These are phyloP conservation scores for Pyracantha coccinea DNA, from an alignment of 331 rosid species.

Conservation along the genomic window DNA sequence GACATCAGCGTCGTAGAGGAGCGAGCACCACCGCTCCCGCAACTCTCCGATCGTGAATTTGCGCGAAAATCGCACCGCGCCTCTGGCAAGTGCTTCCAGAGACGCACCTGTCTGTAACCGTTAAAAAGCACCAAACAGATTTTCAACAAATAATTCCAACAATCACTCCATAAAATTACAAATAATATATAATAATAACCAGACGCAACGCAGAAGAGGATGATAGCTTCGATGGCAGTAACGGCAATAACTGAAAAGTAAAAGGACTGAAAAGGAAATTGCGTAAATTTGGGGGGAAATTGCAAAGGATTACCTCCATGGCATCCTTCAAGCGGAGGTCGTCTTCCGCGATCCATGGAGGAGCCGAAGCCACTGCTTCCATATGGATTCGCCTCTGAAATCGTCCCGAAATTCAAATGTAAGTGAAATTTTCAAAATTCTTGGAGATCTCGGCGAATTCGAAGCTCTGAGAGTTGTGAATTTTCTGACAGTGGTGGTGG, in stretches of 20 bases:
- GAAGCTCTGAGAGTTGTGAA: neutral
- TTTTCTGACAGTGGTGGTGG: neutral
- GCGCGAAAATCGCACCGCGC: constrained; percentile 72
- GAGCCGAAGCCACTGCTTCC: constrained; percentile 17
- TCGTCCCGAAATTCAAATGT: neutral
- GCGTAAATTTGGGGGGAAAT: neutral
- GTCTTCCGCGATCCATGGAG: constrained; percentile 61
- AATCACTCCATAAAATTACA: too few relatives aligned
- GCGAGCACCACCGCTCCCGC: constrained; percentile 62
- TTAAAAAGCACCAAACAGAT: neutral
- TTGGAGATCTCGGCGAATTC: neutral
- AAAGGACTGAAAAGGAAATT: neutral
- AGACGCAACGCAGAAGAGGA: neutral
- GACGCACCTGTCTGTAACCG: constrained; percentile 58
- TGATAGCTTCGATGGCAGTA: neutral
- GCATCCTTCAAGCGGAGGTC: constrained; percentile 72
- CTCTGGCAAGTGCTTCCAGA: constrained; percentile 77
- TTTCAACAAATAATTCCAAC: neutral
- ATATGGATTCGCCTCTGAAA: constrained; percentile 5
- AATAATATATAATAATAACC: neutral
- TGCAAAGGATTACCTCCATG: constrained; percentile 49
- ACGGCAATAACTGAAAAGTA: neutral
- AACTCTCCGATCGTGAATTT: constrained; percentile 45
- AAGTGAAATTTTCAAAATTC: neutral
- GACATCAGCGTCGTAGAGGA: constrained; percentile 46